phyloP scores from a whole-genome alignment of 2,329 filamentous ascomycete genomes.

The Simplicillium sp. region DNA sequence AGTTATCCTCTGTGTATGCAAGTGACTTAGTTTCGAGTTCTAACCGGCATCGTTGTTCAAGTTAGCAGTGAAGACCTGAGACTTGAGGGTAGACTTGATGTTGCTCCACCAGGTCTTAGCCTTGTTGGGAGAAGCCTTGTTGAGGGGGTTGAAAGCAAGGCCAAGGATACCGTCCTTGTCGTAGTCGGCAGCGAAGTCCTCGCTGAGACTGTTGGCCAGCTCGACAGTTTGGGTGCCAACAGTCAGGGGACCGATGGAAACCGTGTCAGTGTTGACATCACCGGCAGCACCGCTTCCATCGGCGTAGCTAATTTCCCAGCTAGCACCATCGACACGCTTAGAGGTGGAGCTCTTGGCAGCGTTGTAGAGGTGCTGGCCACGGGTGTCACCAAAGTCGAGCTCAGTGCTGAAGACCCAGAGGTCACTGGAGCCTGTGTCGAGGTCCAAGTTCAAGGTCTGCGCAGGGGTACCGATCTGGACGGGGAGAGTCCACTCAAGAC shows the following conservation, averaged over 20 bases:
- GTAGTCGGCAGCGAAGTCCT: conserved; percentile 21
- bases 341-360: background rate
- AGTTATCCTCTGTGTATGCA: too few species aligned
- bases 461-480: conserved; percentile 12
- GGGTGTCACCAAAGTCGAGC: conserved; percentile 6
- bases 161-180: conserved; percentile 32
- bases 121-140: conserved; percentile 27
- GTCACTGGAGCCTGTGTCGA: conserved; percentile 16
- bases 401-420: conserved; percentile 11
- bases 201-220: conserved; percentile 28
- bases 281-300: conserved; percentile 32
- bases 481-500: background rate
- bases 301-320: conserved; percentile 20
- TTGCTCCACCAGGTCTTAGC: conserved; percentile 35
- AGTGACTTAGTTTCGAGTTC: too few species aligned
- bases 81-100: conserved; percentile 9
- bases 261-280: conserved; percentile 31
- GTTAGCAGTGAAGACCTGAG: conserved; percentile 25
- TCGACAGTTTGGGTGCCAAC: conserved; percentile 32
- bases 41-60: too few species aligned
- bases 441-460: conserved; percentile 10
- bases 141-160: conserved; percentile 30
- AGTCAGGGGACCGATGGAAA: conserved; percentile 29
- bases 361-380: background rate
- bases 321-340: background rate